Base-by-base conservation (phyloP, 2,329 filamentous ascomycete genomes). In the Colletotrichum truncatum region DNA sequence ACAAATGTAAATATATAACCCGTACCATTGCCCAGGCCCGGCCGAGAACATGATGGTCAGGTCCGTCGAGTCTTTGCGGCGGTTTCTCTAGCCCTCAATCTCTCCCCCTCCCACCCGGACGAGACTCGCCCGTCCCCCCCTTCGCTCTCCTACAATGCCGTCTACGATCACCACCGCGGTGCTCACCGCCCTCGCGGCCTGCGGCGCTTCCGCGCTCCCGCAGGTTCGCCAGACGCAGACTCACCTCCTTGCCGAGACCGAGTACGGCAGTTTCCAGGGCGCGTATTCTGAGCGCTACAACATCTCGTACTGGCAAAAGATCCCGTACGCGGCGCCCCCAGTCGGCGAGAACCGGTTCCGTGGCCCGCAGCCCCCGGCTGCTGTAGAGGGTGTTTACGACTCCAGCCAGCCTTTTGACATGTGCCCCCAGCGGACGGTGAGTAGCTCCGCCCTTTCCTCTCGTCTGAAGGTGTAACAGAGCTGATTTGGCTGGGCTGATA, bases 321-420 rank as follows among this genome's bases (percentile, higher is more conserved):
- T 90, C 51, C 87, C 87, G 14, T 90, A 85, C 69, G 87, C 84
- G 5, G 84, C 86, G 11, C 85, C 88, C 2, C 87, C 88, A 12
- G 76, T 81, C 11, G 86, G 86, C 2, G 71, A 80, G 48, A 88
- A 89, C 70, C 83, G 87, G 5, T 90, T 90, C 71, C 83, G 87
- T 55, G 85, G 81, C 0, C 87, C 87, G 2, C 87, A 90, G 68
- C 86, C 86, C 6, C 86, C 86, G 1, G 23, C 75, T 0, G 75
- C 74, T 1, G 78, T 88, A 56, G 76, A 73, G 3, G 78, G 82
- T 64, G 80, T 79, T 4, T 89, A 89, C 71, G 75, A 89, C 71
- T 86, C 86, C 2, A 79, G 83, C 66, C 82, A 85, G 52, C 67
- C 77, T 16, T 89, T 87, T 66, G 83, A 87, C 69, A 84, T 86